A percentile compares a stretch with the other conserved stretches of the same genome.
phyloP scores from a whole-genome alignment of 2,329 filamentous ascomycete genomes.

The Ophidiomyces ophidiicola region DNA sequence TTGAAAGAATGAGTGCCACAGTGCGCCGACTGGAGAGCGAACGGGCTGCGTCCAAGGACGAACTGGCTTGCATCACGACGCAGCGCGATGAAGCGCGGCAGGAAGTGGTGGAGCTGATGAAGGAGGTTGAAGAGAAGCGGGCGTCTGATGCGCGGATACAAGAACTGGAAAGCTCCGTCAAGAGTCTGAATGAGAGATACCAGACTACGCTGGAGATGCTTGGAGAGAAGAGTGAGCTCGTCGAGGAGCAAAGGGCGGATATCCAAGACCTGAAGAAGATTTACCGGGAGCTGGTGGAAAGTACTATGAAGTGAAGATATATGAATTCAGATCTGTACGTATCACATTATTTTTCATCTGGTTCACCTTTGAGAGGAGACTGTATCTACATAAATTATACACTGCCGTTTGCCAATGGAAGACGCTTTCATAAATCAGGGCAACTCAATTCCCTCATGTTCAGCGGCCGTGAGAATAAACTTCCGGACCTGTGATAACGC shows the following conservation, averaged over 20 bases:
- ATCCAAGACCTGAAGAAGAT: slow-evolving; percentile 90
- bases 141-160: slow-evolving; percentile 47
- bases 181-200: slow-evolving; percentile 62
- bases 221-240: slow-evolving; percentile 90
- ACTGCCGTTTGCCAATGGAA: not conserved
- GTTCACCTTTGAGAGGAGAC: not conserved
- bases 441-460: slow-evolving; percentile 72
- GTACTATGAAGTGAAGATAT: slow-evolving; percentile 53
- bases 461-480: slow-evolving; percentile 66
- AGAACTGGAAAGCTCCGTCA: slow-evolving; percentile 56
- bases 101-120: slow-evolving; percentile 83
- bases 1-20: slow-evolving; percentile 89
- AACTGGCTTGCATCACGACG: slow-evolving; percentile 63
- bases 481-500: slow-evolving; percentile 47
- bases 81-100: slow-evolving; percentile 86
- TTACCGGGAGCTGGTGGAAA: slow-evolving; percentile 84
- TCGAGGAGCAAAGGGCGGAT: slow-evolving; percentile 81
- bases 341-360: not conserved
- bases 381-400: not conserved
- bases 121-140: slow-evolving; percentile 63
- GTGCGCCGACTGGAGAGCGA: slow-evolving; percentile 85
- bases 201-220: slow-evolving; percentile 87
- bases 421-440: slow-evolving; percentile 5
- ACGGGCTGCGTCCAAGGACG: slow-evolving; percentile 78
- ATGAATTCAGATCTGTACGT: slow-evolving; percentile 17